Base-by-base conservation (phyloP, 2,329 filamentous ascomycete species). In the Thermothelomyces thermophilus region DNA sequence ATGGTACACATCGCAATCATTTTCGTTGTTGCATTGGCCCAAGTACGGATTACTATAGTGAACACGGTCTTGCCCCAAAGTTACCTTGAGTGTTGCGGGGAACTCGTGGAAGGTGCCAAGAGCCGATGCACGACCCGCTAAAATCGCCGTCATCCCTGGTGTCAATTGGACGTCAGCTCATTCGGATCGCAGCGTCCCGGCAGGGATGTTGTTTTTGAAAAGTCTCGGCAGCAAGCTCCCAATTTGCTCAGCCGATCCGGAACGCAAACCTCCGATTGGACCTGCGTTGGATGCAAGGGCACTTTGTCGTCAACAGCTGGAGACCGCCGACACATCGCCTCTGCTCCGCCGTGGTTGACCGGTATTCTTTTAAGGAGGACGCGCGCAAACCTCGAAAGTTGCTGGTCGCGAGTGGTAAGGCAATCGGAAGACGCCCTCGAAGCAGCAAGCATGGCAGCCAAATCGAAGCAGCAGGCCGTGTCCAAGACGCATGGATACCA, bases 401-500 rank as follows among this genome's bases (percentile, higher is more conserved):
- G 13, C 13, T 34, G 20, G 10, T 11, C 30, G 22, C 40, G 3
- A 41, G 19, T 13, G 16, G 17, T 5, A 24, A 14, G n/a, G n/a
- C 13, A 6, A 19, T 7, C 19, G 37, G 24, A 17, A 46, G 39
- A 13, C 22, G 17, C 42, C 8, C 13, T 22, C 26, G 14, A 30
- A 33, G 17, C 43, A 44, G 31, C 48, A 48, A 51, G 36, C 30
- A 59, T 59, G 57, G 53, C 53, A 13, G 34, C 54, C 13, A 60
- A 59, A 48, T 34, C 46, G 13, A 53, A 56, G 40, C 47, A 55
- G 48, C 52, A 53, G 40, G 56, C 57, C 10, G 56, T 58, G 35
- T 48, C 54, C 46, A 61, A 64, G 53, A 56, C 62, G 42, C 73
- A 73, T 51, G 71, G 70, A 55, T 78, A 77, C 58, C 73, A 77